Percentiles rank a stretch among this genome's conserved stretches.
Evolutionary conservation across 2,329 filamentous ascomycete species (phyloP).

Genomic region (Pestalotiopsis sp.): DNA sequence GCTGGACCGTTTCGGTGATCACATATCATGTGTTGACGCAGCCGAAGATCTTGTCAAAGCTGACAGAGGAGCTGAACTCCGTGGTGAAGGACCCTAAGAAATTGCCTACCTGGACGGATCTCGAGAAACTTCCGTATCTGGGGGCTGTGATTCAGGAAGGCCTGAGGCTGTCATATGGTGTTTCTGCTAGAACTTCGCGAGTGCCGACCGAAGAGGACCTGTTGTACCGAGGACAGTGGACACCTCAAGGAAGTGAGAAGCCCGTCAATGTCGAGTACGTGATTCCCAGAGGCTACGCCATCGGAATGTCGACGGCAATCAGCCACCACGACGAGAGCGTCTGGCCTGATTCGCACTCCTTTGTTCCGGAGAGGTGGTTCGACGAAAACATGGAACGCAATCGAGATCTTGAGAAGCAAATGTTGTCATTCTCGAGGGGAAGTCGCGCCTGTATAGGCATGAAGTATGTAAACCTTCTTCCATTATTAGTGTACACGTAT

Average conservation of each 20-base stretch:
- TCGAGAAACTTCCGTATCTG: slow-evolving; percentile 41
- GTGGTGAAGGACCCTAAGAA: slow-evolving; percentile 28
- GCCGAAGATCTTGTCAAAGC: slow-evolving; percentile 30
- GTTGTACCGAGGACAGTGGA: slow-evolving; percentile 29
- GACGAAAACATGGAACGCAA: slow-evolving; percentile 31
- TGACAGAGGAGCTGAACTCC: slow-evolving; percentile 32
- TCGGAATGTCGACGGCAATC: slow-evolving; percentile 40
- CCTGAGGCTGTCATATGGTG: slow-evolving; percentile 36
- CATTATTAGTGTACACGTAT: not conserved
- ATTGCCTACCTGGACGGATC: slow-evolving; percentile 29
- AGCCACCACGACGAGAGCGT: slow-evolving; percentile 41
- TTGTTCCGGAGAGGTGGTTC: slow-evolving; percentile 44
- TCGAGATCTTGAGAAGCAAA: slow-evolving; percentile 36
- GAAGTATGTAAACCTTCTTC: slow-evolving; percentile 28
- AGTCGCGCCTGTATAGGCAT: slow-evolving; percentile 44
- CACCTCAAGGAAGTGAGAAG: slow-evolving; percentile 15
- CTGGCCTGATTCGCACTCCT: slow-evolving; percentile 40
- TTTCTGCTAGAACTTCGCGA: slow-evolving; percentile 30
- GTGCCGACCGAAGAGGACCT: slow-evolving; percentile 32
- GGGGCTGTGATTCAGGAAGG: slow-evolving; percentile 40
- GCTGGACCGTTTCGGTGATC: slow-evolving; percentile 34
- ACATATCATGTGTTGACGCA: slow-evolving; percentile 38
- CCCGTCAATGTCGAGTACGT: slow-evolving; percentile 28
- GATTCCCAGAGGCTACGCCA: slow-evolving; percentile 38
- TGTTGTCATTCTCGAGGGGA: slow-evolving; percentile 45